Evolutionary conservation across 306 rosid species (phyloP).

Genomic region (Cucurbita maxima): DNA sequence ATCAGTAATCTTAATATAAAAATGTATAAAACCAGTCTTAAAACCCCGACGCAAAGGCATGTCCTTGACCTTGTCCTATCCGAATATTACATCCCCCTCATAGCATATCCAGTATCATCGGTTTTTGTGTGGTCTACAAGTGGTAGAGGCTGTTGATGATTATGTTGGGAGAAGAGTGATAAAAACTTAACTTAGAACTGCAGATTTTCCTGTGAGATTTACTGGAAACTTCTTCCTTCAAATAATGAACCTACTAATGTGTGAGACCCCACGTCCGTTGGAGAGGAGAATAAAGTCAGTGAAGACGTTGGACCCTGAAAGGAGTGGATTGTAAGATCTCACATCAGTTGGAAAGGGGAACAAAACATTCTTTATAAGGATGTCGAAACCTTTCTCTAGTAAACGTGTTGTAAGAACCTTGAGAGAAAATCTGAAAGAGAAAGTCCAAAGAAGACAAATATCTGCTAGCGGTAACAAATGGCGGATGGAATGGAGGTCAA

Average conservation of each 20-base stretch:
- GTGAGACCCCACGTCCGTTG: no score
- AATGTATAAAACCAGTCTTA: background rate
- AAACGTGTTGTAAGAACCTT: no score
- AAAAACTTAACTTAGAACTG: constrained; percentile 3
- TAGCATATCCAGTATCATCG: background rate
- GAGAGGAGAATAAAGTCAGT: no score
- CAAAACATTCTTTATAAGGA: no score
- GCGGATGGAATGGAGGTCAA: background rate
- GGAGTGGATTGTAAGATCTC: no score
- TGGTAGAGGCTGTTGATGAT: background rate
- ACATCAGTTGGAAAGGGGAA: no score
- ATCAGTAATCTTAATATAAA: background rate
- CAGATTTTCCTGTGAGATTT: background rate
- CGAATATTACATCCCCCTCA: background rate
- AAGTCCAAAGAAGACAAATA: no score
- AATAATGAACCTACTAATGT: background rate
- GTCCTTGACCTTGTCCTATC: background rate
- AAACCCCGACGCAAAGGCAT: background rate
- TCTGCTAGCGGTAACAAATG: no score
- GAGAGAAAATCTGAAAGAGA: no score
- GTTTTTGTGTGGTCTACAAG: background rate
- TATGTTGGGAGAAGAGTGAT: background rate
- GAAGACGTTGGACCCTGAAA: no score
- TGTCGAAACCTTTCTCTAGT: no score
- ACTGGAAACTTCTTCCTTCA: background rate